Evolutionary conservation across 345 rosid species (phyloP), one percentile per base, ranked within the genome.

Genomic region (Kandelia obovata): DNA sequence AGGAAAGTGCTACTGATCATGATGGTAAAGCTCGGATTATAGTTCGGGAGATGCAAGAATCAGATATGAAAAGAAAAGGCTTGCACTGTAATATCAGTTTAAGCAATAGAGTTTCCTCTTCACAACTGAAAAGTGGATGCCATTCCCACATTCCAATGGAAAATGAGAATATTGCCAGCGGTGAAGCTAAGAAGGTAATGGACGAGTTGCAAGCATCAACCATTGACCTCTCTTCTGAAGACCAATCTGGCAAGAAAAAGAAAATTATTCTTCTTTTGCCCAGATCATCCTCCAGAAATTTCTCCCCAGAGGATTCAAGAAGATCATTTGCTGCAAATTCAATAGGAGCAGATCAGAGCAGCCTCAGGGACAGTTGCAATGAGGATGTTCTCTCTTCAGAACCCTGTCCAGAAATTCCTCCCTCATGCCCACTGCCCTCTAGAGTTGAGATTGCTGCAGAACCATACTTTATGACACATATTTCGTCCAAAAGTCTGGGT

Each of bases 191-290:
- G 73, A 82, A 71, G 68, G 74, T 64, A 79, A 35, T 46, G 34
- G 60, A 76, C 26, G 81, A 71, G 67, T 13, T 61, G 51, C 74
- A 28, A 72, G 75, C 66, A 56, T 70, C 75, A 69, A 43, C 39
- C 69, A 62, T 30, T 53, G 78, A 70, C 62, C 68, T 78, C 62
- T 64, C 78, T 61, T 61, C 37, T 67, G 83, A 66, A 52, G 59
- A 67, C 58, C 67, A 60, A 73, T 67, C 81, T 34, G 75, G 71
- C 35, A 72, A 83, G 67, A 79, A 43, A 58, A 73, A 66, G 70
- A 84, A 83, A 61, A 73, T 71, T 56, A 81, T 85, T 75, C 86
- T 83, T 57, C 86, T 83, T 55, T 61, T 78, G 20, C 88, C 94
- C 56, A 78, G 70, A 59, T 81, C 71, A 71, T 56, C 68, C 28